Conservation (phyloP, 2,329 filamentous ascomycete species). For the Byssochlamys sp. region DNA sequence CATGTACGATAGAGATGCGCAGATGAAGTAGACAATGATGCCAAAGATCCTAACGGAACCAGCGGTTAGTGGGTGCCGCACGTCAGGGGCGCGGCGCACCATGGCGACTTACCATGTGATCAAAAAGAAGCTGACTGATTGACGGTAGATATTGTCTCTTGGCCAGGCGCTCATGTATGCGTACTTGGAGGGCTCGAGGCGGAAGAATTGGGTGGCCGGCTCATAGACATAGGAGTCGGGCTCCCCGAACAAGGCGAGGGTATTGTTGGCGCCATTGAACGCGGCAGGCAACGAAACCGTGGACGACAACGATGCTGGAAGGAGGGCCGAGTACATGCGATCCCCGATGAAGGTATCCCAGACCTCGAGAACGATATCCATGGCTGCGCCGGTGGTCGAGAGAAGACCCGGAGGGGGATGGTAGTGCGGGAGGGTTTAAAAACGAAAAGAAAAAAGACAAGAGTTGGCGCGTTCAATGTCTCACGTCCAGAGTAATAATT, state of each 20-base stretch:
- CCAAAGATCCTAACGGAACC: conserved; percentile 64
- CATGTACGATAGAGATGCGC: conserved; percentile 71
- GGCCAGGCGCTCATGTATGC: conserved; percentile 71
- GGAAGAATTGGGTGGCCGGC: conserved; percentile 62
- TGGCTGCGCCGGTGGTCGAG: conserved; percentile 35
- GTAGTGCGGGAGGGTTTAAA: neutral
- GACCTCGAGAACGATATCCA: conserved; percentile 87
- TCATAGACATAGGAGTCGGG: conserved; percentile 46
- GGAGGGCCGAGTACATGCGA: conserved; percentile 60
- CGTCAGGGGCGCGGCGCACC: conserved; percentile 1
- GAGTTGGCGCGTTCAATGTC: too few species aligned
- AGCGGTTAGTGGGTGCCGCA: neutral
- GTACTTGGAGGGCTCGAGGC: conserved; percentile 59
- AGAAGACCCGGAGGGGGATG: too few species aligned
- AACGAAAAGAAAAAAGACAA: neutral
- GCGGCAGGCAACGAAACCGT: conserved; percentile 44
- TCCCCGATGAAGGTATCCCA: conserved; percentile 76
- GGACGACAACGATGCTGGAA: conserved; percentile 51
- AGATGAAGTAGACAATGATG: conserved; percentile 71
- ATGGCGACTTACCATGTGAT: conserved; percentile 62
- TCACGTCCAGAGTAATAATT: neutral
- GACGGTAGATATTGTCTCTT: conserved; percentile 67
- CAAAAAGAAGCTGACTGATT: conserved; percentile 65
- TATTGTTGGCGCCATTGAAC: conserved; percentile 47
- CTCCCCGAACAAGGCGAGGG: conserved; percentile 47